Conservation (phyloP, 2,329 filamentous ascomycete species). For the Ceratocystis albifundus region DNA sequence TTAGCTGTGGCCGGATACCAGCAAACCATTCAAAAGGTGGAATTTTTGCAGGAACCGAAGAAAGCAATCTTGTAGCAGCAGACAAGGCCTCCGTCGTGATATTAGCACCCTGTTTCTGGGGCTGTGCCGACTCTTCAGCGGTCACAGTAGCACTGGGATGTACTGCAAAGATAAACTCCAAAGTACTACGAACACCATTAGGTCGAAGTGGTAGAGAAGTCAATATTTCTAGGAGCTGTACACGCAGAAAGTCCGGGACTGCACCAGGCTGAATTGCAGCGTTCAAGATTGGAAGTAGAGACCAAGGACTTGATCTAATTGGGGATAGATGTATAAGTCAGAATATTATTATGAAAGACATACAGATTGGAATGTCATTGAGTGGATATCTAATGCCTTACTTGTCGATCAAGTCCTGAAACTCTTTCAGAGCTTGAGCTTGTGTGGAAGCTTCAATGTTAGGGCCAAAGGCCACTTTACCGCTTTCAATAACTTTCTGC, state of each 20-base stretch:
- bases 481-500: slow-evolving; percentile 30
- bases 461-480: slow-evolving; percentile 41
- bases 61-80: slow-evolving; percentile 50
- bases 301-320: slow-evolving; percentile 34
- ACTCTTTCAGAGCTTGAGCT: slow-evolving; percentile 32
- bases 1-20: slow-evolving; percentile 49
- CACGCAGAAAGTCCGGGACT: slow-evolving; percentile 49
- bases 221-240: slow-evolving; percentile 45
- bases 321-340: neutral
- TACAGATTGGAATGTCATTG: neutral
- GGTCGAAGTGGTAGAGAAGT: slow-evolving; percentile 49
- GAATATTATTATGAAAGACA: neutral
- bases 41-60: slow-evolving; percentile 46
- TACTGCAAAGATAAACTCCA: slow-evolving; percentile 61
- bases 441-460: slow-evolving; percentile 30
- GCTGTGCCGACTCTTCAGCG: slow-evolving; percentile 32
- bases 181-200: slow-evolving; percentile 53
- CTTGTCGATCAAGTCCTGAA: slow-evolving; percentile 40
- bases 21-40: slow-evolving; percentile 48
- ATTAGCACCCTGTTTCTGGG: slow-evolving; percentile 47
- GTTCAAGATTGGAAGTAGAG: slow-evolving; percentile 50
- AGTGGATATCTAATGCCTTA: slow-evolving; percentile 25
- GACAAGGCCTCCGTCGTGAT: slow-evolving; percentile 58
- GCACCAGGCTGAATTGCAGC: slow-evolving; percentile 50
- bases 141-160: slow-evolving; percentile 44